These are phyloP conservation scores for Thelephora aurantiotincta DNA, from an alignment of 768 basidiomycete species.

Conservation along the genomic window DNA sequence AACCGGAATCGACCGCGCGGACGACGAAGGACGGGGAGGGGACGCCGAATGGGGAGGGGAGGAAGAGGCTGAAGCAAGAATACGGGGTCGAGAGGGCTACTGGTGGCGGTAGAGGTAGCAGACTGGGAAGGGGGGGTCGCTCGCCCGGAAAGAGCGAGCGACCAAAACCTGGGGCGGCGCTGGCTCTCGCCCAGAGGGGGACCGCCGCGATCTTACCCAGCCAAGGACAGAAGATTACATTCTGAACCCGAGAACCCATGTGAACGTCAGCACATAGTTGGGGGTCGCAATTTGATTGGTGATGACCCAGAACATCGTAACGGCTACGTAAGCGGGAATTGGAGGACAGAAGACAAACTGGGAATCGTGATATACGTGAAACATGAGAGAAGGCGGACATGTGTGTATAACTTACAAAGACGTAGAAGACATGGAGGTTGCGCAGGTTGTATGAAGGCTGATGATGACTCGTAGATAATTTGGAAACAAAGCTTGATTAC, in stretches of 20 bases:
- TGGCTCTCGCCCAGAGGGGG: slow-evolving; percentile 54
- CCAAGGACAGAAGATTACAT: slow-evolving; percentile 60
- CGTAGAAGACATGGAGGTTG: no score
- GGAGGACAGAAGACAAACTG: no score
- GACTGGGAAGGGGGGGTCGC: no score
- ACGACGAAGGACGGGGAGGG: slow-evolving; percentile 6
- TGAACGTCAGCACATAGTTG: no score
- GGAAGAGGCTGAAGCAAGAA: slow-evolving; percentile 2
- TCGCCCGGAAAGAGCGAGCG: slow-evolving; percentile 24
- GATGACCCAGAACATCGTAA: slow-evolving; percentile 5
- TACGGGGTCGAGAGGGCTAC: not conserved
- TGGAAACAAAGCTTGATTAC: no score
- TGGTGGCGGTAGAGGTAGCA: slow-evolving; percentile 8
- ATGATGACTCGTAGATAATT: no score
- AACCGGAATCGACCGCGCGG: slow-evolving; percentile 12
- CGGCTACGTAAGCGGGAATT: no score
- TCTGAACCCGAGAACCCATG: slow-evolving; percentile 28
- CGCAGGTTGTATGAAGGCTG: no score
- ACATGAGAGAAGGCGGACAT: no score
- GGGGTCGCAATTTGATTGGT: no score
- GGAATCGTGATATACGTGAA: no score
- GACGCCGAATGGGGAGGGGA: slow-evolving; percentile 1
- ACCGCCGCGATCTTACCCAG: slow-evolving; percentile 59
- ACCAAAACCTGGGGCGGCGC: slow-evolving; percentile 65
- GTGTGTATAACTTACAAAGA: no score